Evolutionary conservation across 306 rosid species (phyloP), one percentile per base, ranked within the genome.

Genomic region (Cucurbita pepo): DNA sequence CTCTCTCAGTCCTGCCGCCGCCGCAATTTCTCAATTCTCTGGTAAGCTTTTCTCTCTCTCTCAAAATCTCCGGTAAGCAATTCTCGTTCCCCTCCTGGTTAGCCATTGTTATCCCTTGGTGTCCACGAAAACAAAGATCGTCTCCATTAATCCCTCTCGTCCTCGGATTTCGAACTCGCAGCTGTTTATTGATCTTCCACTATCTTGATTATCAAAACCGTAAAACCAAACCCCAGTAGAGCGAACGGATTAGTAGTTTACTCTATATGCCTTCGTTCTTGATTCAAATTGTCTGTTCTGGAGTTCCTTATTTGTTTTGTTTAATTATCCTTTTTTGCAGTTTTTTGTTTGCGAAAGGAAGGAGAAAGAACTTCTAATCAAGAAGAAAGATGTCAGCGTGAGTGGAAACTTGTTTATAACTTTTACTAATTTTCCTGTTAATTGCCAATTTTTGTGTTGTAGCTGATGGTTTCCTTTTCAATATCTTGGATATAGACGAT

Each of bases 351-450:
- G 71, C 71, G n/a, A 2, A n/a, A 2, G 37, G 53, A 21, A 65
- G 71, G 55, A 65, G 45, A 8, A 14, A 37, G 12, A 37, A 65
- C 54, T 64, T 64, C 37, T 65, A 65, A 44, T 19, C 54, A 22
- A 13, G 71, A 44, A 65, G 71, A 65, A 65, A 22, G 44, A 65
- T 65, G 71, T 65, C 71, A 44, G 54, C 38, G 71, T 65, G 54
- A 65, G 71, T 44, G 54, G 30, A 44, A 19, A 5, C 11, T 60
- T 65, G 5, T 44, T 65, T 43, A 6, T 43, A 3, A 0, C 10
- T 11, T 3, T 12, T 44, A 10, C 54, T 11, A 65, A 10, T 12
- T 65, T 19, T 38, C 38, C 0, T 13, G 18, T 19, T 12, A 11
- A 44, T 65, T 44, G 6, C 52, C 37, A 6, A 3, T 65, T 65